A percentile compares a stretch with the other conserved stretches of the same genome.
These are phyloP conservation scores for Cinchona pubescens DNA, from an alignment of 257 asterid species.

Conservation along the genomic window DNA sequence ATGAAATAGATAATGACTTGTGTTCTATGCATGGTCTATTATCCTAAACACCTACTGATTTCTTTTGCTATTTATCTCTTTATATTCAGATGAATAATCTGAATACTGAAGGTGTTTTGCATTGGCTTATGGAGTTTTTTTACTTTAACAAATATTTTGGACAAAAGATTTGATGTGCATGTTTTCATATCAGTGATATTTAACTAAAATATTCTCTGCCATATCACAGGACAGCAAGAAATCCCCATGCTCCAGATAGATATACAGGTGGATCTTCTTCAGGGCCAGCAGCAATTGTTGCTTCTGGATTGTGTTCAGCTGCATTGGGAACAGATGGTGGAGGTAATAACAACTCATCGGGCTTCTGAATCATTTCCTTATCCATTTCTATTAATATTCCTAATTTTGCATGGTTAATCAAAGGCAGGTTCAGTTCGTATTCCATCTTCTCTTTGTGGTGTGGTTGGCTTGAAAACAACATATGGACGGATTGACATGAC, in stretches of 20 bases:
- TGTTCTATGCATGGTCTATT: neutral
- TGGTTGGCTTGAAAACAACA: conserved; percentile 91
- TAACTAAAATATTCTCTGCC: neutral
- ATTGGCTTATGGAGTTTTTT: neutral
- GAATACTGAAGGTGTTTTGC: neutral
- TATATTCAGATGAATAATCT: neutral
- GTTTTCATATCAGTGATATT: neutral
- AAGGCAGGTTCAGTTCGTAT: conserved; percentile 88
- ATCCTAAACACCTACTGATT: neutral
- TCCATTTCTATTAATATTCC: conserved; percentile 11
- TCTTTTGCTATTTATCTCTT: neutral
- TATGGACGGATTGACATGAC: conserved; percentile 77
- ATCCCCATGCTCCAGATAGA: conserved; percentile 92
- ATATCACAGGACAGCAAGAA: conserved; percentile 79
- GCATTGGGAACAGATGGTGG: conserved; percentile 99
- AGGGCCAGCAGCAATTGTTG: conserved; percentile 97
- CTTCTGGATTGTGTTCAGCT: conserved; percentile 93
- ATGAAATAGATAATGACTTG: neutral
- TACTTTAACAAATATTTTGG: neutral
- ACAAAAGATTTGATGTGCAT: neutral
- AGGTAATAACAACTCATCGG: conserved; percentile 48
- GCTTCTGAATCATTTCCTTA: conserved; percentile 23
- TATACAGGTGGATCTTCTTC: conserved; percentile 99
- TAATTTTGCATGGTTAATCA: conserved; percentile 22
- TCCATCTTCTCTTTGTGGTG: conserved; percentile 96